phyloP scores from a whole-genome alignment of 1,284 basidiomycete species.

The Moesziomyces parantarcticus region DNA sequence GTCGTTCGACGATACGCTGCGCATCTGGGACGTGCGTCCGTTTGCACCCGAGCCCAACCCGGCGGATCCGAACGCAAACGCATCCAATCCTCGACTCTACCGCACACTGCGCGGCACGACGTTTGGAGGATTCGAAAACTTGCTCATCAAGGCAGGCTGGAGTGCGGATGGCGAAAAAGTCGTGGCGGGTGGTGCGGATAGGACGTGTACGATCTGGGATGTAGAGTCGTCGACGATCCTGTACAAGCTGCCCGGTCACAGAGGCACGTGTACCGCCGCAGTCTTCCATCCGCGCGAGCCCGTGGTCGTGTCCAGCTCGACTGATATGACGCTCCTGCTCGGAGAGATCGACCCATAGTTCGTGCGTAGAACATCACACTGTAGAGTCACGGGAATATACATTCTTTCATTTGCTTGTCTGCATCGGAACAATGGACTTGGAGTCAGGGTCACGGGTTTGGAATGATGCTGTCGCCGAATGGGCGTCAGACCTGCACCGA shows the following conservation, averaged over 20 bases:
- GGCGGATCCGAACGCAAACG: slow-evolving; percentile 25
- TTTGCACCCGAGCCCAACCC: slow-evolving; percentile 62
- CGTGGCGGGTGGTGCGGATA: slow-evolving; percentile 60
- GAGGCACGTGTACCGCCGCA: slow-evolving; percentile 64
- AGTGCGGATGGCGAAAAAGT: slow-evolving; percentile 60
- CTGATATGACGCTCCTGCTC: slow-evolving; percentile 60
- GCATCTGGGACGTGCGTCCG: slow-evolving; percentile 68
- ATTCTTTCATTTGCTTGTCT: not conserved
- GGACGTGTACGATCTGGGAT: slow-evolving; percentile 65
- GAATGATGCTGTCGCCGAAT: not conserved
- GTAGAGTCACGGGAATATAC: not conserved
- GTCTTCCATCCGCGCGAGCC: slow-evolving; percentile 66
- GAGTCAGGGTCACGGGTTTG: not conserved
- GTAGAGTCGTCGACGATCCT: slow-evolving; percentile 54
- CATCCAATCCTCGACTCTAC: slow-evolving; percentile 52
- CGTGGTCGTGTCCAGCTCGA: slow-evolving; percentile 60
- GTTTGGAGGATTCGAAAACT: slow-evolving; percentile 62
- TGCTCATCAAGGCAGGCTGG: slow-evolving; percentile 58
- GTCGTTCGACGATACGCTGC: slow-evolving; percentile 60
- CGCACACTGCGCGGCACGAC: slow-evolving; percentile 61
- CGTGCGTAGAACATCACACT: not conserved
- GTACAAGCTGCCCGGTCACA: slow-evolving; percentile 67
- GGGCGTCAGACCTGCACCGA: slow-evolving; percentile 1
- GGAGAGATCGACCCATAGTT: slow-evolving; percentile 57
- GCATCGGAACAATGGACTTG: too few relatives aligned